A percentile compares a stretch with the other conserved stretches of the same genome.
Evolutionary conservation across 768 basidiomycete species (phyloP).

Genomic region (Serendipita vermifera): DNA sequence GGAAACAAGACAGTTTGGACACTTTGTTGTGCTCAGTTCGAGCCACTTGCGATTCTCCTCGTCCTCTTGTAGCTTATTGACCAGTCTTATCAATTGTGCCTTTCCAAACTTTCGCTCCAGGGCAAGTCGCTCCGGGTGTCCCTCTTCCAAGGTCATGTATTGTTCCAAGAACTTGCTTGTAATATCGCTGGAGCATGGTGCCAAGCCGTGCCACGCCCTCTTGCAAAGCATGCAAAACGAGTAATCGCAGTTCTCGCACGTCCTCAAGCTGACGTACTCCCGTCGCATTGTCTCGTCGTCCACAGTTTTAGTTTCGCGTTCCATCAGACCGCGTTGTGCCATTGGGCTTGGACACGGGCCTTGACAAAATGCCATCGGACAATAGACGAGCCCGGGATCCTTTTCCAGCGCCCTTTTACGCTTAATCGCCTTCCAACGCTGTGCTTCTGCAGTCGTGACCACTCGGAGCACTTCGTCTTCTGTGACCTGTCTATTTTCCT

Average conservation of each 20-base stretch:
- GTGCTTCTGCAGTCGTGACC: conserved; percentile 48
- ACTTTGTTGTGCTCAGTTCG: conserved; percentile 45
- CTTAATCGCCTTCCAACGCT: conserved; percentile 66
- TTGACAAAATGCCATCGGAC: conserved; percentile 72
- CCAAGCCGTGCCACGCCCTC: conserved; percentile 59
- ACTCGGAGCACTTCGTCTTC: conserved; percentile 65
- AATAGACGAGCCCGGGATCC: conserved; percentile 38
- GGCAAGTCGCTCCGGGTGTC: conserved; percentile 33
- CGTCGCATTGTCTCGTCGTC: conserved; percentile 50
- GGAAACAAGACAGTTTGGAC: conserved; percentile 11
- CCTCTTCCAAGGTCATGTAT: conserved; percentile 47
- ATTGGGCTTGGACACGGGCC: conserved; percentile 53
- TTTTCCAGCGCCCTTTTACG: conserved; percentile 60
- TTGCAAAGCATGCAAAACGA: conserved; percentile 77
- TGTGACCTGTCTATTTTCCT: conserved; percentile 41
- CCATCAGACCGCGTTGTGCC: not conserved
- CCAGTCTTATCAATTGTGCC: conserved; percentile 45
- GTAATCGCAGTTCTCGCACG: conserved; percentile 56
- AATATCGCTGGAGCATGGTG: conserved; percentile 52
- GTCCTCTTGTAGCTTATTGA: conserved; percentile 56
- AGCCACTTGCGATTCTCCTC: conserved; percentile 65
- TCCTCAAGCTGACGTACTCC: conserved; percentile 46
- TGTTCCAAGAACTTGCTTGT: conserved; percentile 53
- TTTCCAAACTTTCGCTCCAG: conserved; percentile 58
- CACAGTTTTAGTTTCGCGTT: conserved; percentile 20